These are phyloP conservation scores for Berberis thunbergii DNA, from an alignment of 164 flowering plant genomes.

Conservation along the genomic window DNA sequence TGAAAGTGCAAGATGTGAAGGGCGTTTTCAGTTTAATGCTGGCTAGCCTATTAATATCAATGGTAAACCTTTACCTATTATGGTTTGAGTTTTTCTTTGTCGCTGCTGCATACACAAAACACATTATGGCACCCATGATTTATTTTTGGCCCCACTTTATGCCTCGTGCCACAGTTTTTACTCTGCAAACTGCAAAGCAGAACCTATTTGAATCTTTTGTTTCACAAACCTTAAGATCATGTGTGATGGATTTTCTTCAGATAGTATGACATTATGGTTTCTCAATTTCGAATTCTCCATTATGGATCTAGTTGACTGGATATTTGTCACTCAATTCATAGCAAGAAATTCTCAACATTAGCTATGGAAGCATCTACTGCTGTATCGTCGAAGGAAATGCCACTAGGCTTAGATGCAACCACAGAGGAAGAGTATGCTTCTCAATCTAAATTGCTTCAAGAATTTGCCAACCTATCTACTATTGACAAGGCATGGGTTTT, in stretches of 20 bases:
- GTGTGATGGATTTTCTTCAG: no score
- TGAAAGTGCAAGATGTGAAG: no score
- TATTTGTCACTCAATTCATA: slow-evolving; percentile 10
- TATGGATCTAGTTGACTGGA: neutral
- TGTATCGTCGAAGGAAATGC: slow-evolving; percentile 23
- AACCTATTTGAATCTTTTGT: neutral
- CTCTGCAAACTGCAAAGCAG: no score
- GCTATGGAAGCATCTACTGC: slow-evolving; percentile 45
- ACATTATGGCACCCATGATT: no score
- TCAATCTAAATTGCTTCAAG: slow-evolving; percentile 58
- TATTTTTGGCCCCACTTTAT: no score
- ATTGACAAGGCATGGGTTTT: slow-evolving; percentile 80
- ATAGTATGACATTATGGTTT: no score
- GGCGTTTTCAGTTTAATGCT: no score
- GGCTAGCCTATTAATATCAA: no score
- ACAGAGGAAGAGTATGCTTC: slow-evolving; percentile 63
- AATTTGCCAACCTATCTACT: slow-evolving; percentile 53
- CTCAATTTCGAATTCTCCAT: neutral
- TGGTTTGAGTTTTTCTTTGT: no score
- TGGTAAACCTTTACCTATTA: no score
- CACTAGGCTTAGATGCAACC: slow-evolving; percentile 37
- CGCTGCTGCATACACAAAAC: no score
- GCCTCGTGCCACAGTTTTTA: no score
- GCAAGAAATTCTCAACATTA: slow-evolving; percentile 18
- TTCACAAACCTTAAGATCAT: neutral